These are phyloP conservation scores for Triangularia setosa DNA, from an alignment of 2,329 filamentous ascomycete species.

Conservation along the genomic window DNA sequence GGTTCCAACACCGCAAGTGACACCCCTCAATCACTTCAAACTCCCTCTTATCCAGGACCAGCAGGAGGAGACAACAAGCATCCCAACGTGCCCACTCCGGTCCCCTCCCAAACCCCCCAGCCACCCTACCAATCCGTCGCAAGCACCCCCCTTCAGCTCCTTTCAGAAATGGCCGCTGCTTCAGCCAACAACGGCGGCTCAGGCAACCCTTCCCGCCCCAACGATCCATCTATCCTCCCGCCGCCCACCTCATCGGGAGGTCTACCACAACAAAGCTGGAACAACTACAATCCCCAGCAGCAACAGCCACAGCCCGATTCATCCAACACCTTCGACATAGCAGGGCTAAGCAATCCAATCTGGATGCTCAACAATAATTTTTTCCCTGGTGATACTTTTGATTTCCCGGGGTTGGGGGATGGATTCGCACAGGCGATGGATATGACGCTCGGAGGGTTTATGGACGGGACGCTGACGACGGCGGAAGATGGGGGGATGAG, in stretches of 20 bases:
- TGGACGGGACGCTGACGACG: conserved; percentile 27
- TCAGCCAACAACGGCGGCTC: background rate
- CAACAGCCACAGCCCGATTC: background rate
- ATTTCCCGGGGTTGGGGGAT: conserved; percentile 35
- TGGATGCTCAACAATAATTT: conserved; percentile 27
- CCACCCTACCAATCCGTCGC: conserved; percentile 33
- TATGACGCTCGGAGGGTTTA: conserved; percentile 37
- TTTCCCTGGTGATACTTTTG: conserved; percentile 31
- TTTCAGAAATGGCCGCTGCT: conserved; percentile 50
- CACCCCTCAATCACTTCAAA: background rate
- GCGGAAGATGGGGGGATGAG: conserved; percentile 32
- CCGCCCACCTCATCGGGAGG: background rate
- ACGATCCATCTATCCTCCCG: background rate
- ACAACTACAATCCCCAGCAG: background rate
- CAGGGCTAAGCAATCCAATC: background rate
- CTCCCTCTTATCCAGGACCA: conserved; percentile 5
- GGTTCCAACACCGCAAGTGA: background rate
- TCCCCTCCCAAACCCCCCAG: conserved; percentile 23
- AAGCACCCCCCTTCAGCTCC: conserved; percentile 53
- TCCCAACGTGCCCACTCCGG: conserved; percentile 5
- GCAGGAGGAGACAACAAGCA: conserved; percentile 10
- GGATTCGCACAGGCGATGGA: conserved; percentile 44
- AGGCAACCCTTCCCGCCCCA: background rate
- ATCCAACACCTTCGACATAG: conserved; percentile 6
- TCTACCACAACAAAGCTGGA: background rate